These are phyloP conservation scores for Alternaria gaisen DNA, from an alignment of 2,329 filamentous ascomycete genomes.

Conservation along the genomic window DNA sequence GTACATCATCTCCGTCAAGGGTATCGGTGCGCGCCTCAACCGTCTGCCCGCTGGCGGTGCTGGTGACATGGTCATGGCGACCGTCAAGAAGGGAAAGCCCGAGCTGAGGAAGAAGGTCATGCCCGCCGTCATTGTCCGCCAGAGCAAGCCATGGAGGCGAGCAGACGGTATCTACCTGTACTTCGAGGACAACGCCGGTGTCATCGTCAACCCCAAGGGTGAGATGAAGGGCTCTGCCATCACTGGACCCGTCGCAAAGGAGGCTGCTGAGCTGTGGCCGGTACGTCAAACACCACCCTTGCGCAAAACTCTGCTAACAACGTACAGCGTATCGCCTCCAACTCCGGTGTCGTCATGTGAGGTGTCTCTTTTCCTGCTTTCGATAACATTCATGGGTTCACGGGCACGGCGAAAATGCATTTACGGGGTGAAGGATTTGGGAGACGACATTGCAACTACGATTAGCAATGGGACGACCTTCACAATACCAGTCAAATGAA, in stretches of 20 bases:
- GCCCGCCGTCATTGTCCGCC: constrained; percentile 98
- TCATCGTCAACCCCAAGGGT: constrained; percentile 99
- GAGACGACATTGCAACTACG: constrained; percentile 46
- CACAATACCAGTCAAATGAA: constrained; percentile 47
- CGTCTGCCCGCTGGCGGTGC: constrained; percentile 96
- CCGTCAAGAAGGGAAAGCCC: constrained; percentile 99
- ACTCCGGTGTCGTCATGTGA: constrained; percentile 99
- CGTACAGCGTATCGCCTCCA: constrained; percentile 93
- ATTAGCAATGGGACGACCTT: constrained; percentile 49
- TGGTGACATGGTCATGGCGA: constrained; percentile 99
- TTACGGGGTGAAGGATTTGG: constrained; percentile 48
- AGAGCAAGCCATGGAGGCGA: constrained; percentile 99
- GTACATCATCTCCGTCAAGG: constrained; percentile 99
- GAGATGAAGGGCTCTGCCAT: constrained; percentile 99
- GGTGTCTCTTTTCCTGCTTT: constrained; percentile 51
- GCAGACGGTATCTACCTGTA: constrained; percentile 98
- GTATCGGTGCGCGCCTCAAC: constrained; percentile 97
- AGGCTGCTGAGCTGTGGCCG: constrained; percentile 99
- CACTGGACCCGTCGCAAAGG: constrained; percentile 98
- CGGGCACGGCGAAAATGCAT: constrained; percentile 53
- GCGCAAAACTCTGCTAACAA: constrained; percentile 41
- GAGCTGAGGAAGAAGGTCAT: constrained; percentile 99
- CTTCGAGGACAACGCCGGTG: constrained; percentile 99
- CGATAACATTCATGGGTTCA: constrained; percentile 52
- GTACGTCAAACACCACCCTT: constrained; percentile 63